Conservation (phyloP, 768 basidiomycete species). For the Leucocoprinus birnbaumii region DNA sequence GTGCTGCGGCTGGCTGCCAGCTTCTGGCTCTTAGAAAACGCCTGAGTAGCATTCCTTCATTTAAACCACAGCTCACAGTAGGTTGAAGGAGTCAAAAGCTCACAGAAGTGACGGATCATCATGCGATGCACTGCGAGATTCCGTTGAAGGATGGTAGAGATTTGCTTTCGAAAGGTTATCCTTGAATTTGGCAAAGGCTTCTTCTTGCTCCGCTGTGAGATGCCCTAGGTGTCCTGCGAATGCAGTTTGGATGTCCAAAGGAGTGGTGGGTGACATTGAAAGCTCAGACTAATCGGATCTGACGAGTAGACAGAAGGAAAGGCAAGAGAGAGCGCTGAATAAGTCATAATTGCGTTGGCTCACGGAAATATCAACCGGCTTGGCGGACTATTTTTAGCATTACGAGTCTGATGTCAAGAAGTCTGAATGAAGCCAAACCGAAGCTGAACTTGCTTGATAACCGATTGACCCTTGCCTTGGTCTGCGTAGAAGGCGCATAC, state of each 20-base stretch:
- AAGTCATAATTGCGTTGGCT: no score
- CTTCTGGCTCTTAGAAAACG: constrained; percentile 82
- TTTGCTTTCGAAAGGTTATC: constrained; percentile 40
- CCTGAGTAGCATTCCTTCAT: constrained; percentile 34
- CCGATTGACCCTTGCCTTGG: no score
- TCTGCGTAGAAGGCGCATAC: no score
- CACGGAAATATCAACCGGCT: not conserved
- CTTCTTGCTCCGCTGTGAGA: constrained; percentile 46
- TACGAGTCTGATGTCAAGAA: no score
- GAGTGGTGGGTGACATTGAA: not conserved
- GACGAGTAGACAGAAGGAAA: not conserved
- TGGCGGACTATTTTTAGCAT: no score
- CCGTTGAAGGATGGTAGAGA: constrained; percentile 45
- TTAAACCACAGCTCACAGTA: not conserved
- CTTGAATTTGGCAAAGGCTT: constrained; percentile 53
- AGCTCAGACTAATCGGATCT: not conserved
- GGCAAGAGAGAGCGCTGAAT: not conserved
- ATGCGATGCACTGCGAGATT: constrained; percentile 40
- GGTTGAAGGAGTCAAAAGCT: constrained; percentile 17
- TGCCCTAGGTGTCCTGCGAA: constrained; percentile 53
- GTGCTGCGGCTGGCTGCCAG: constrained; percentile 60
- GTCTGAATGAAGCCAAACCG: no score
- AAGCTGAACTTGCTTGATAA: no score
- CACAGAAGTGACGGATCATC: constrained; percentile 70
- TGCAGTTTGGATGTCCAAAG: not conserved